phyloP scores from a whole-genome alignment of 306 rosid genomes.

The Oemleria cerasiformis region DNA sequence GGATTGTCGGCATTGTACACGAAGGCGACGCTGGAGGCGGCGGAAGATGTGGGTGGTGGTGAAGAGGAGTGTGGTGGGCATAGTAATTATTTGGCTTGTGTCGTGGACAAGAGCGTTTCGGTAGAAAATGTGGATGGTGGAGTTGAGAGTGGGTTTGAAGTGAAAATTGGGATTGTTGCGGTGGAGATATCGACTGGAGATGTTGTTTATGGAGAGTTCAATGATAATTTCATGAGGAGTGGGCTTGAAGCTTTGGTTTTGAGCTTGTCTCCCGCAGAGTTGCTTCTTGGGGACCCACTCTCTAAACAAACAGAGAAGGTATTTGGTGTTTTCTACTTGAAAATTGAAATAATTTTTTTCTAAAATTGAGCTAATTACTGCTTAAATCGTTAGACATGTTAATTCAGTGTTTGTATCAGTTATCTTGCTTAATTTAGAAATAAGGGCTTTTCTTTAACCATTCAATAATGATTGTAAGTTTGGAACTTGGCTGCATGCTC shows the following conservation, averaged over 20 bases:
- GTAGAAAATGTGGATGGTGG: conserved; percentile 40
- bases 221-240: conserved; percentile 67
- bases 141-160: conserved; percentile 51
- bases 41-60: conserved; percentile 61
- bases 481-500: not conserved
- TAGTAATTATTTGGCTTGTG: conserved; percentile 74
- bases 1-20: conserved; percentile 87
- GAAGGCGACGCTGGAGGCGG: conserved; percentile 84
- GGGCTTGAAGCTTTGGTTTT: conserved; percentile 68
- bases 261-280: conserved; percentile 78
- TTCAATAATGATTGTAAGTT: not conserved
- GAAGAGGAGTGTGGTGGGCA: conserved; percentile 69
- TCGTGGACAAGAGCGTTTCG: conserved; percentile 60
- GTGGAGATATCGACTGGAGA: conserved; percentile 89
- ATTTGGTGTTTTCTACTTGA: not conserved
- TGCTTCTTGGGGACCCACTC: conserved; percentile 84
- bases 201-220: conserved; percentile 64
- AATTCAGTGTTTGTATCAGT: not conserved
- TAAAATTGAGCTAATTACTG: not conserved
- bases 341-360: not conserved
- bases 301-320: conserved; percentile 90
- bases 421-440: not conserved
- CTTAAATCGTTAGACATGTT: not conserved
- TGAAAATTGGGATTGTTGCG: conserved; percentile 64
- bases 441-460: not conserved